Base-by-base conservation (phyloP, 2,329 filamentous ascomycete species). In the Sclerotiophoma versabilis region DNA sequence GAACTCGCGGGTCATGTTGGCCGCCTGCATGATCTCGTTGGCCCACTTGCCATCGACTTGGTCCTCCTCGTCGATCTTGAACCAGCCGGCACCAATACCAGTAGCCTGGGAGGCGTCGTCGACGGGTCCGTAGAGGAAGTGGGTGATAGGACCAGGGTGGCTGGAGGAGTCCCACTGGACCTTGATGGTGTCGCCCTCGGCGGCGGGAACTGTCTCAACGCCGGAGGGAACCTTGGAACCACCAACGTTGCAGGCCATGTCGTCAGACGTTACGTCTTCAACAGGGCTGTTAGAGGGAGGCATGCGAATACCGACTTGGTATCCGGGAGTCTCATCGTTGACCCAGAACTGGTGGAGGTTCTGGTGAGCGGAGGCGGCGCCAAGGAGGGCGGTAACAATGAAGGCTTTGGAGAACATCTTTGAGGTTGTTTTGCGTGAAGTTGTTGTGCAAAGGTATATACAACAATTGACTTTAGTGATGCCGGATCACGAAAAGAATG, bases 61-160 rank as follows among this genome's bases (percentile, higher is more conserved):
- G 48, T 71, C 58, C 9, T 66, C 36, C 57, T 73, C 70, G 34
- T 74, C 71, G 38, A 75, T 74, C 64, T 75, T 75, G 65, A 75
- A 71, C 73, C 73, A 75, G 10, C 65, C 63, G 6, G 67, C 61
- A 17, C 72, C 72, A 22, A 68, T 61, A 37, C 70, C 71, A 37
- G 65, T 66, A 9, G 62, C 70, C 33, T 61, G 55, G 23, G 59
- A 58, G 10, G 71, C 81, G 74, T 87, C 88, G 75, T 88, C 85
- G 62, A 89, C 79, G 58, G 69, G 71, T 17, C 69, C 67, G 53
- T 68, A 69, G 30, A 75, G 64, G 54, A 72, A 63, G 59, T 73
- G 70, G 12, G 70, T 73, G 50, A 74, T 73, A 11, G 71, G 69
- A 8, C 71, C 71, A 9, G 69, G 70, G 58, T 73, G 71, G 23